Evolutionary conservation across 2,329 filamentous ascomycete genomes (phyloP).

Genomic region (Myriosclerotinia duriaeana): DNA sequence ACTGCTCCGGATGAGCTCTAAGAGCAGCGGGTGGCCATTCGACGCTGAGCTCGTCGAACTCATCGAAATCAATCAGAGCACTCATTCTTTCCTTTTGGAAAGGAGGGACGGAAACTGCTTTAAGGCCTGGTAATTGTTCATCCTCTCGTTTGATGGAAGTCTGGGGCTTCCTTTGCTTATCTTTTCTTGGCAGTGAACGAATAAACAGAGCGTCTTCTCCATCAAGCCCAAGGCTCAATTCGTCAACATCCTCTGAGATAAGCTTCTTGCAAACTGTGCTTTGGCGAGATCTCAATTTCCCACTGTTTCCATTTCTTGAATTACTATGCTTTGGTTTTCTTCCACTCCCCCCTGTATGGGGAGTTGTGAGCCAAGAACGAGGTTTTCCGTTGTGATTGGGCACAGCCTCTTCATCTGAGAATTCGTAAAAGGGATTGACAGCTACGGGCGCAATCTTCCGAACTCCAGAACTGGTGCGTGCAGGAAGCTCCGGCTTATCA

Average conservation of each 20-base stretch:
- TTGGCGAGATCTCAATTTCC: slow-evolving; percentile 17
- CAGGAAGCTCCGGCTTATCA: slow-evolving; percentile 11
- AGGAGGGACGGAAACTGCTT: not conserved
- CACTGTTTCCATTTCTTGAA: not conserved
- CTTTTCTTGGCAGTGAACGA: slow-evolving; percentile 27
- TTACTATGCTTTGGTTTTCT: not conserved
- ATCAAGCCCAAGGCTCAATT: slow-evolving; percentile 32
- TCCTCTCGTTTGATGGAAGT: not conserved
- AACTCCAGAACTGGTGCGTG: not conserved
- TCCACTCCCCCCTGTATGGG: not conserved
- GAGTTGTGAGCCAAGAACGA: not conserved
- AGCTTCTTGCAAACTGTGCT: slow-evolving; percentile 4
- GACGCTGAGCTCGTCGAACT: slow-evolving; percentile 19
- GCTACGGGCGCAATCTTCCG: slow-evolving; percentile 8
- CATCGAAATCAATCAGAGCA: not conserved
- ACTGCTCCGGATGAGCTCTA: not conserved
- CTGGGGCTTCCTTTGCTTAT: not conserved
- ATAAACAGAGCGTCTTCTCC: slow-evolving; percentile 33
- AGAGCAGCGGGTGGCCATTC: slow-evolving; percentile 10
- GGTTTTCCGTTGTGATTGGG: slow-evolving; percentile 1
- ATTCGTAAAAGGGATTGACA: slow-evolving; percentile 12
- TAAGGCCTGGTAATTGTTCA: not conserved
- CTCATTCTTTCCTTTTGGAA: not conserved
- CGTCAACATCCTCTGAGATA: slow-evolving; percentile 34
- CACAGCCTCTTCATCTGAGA: slow-evolving; percentile 23